Conservation (phyloP, 306 rosid genomes). For the Neltuma alba region DNA sequence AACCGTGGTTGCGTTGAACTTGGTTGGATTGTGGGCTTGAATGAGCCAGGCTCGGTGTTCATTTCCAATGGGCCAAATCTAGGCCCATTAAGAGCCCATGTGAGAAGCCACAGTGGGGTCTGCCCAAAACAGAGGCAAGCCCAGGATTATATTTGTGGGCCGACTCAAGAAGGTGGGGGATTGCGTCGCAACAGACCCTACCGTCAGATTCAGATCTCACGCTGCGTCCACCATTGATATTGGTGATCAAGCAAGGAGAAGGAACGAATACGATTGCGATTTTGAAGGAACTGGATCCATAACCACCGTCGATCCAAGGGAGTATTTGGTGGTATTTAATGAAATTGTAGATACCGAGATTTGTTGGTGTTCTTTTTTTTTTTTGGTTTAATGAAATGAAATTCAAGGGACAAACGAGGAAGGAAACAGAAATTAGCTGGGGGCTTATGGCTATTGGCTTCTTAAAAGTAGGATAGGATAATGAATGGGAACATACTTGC, state of each 20-base stretch:
- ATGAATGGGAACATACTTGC: neutral
- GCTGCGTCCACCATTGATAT: slow-evolving; percentile 46
- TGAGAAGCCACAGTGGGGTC: neutral
- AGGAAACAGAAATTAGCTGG: too few relatives aligned
- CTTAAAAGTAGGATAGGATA: too few relatives aligned
- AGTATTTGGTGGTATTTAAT: neutral
- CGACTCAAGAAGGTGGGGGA: slow-evolving; percentile 49
- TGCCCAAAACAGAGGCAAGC: slow-evolving; percentile 22
- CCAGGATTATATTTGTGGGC: slow-evolving; percentile 48
- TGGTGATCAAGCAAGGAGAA: slow-evolving; percentile 44
- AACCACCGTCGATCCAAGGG: slow-evolving; percentile 49
- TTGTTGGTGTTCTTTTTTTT: neutral
- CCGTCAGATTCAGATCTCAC: slow-evolving; percentile 53
- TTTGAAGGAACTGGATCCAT: slow-evolving; percentile 43
- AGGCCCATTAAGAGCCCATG: neutral
- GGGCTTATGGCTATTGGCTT: too few relatives aligned
- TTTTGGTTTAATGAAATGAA: neutral
- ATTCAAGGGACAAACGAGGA: too few relatives aligned
- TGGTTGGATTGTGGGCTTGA: slow-evolving; percentile 56
- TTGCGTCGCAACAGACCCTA: slow-evolving; percentile 39
- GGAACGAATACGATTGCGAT: slow-evolving; percentile 36
- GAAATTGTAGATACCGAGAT: neutral
- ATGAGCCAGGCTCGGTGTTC: slow-evolving; percentile 44
- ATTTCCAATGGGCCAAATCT: neutral
- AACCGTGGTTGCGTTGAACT: slow-evolving; percentile 32